Base-by-base conservation (phyloP, 179 eudicot species). In the Actinidia arguta region DNA sequence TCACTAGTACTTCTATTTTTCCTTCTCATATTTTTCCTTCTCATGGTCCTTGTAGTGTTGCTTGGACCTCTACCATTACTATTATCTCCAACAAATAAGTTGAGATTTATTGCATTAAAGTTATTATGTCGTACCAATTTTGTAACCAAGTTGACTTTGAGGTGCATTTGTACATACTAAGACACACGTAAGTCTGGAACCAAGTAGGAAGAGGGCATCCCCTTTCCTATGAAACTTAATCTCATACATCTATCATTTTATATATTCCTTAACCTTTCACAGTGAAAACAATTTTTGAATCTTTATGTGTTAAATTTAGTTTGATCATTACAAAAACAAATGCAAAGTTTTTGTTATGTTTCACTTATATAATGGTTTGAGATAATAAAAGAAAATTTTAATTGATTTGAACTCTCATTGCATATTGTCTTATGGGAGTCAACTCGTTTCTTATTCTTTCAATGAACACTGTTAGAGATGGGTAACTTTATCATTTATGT, bases 281-380 rank as follows among this genome's bases (percentile, higher is more conserved):
- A 8, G 54, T 74, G 61, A 14, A 24, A 22, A 47, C 31, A 78
- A 24, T 22, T 44, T 62, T 61, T 56, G n/a, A 10, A 44, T 44
- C 62, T 46, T 61, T 56, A 22, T 25, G 42, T 44, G 68, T 77
- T 39, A 62, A 77, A 76, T 55, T 16, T 13, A 78, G 46, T 78
- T 78, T n/a, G 7, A 27, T 63, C 68, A 36, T 73, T 16, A 17
- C 64, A 27, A 18, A 27, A 75, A 18, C 62, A 48, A 24, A 17
- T 74, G 59, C 46, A 74, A 16, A 74, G 50, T 17, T 18, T 11
- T 56, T 8, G 25, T 56, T 55, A 36, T 31, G 25, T 39, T 55
- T 42, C 16, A 31, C 27, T 42, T 18, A 3, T 8, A 4, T 36
- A 75, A 20, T 51, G 46, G 16, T n/a, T n/a, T n/a, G n/a, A n/a